A percentile compares a stretch with the other conserved stretches of the same genome.
phyloP scores from a whole-genome alignment of 192 early-diverging fungal genomes.

The Piromyces finnis region DNA sequence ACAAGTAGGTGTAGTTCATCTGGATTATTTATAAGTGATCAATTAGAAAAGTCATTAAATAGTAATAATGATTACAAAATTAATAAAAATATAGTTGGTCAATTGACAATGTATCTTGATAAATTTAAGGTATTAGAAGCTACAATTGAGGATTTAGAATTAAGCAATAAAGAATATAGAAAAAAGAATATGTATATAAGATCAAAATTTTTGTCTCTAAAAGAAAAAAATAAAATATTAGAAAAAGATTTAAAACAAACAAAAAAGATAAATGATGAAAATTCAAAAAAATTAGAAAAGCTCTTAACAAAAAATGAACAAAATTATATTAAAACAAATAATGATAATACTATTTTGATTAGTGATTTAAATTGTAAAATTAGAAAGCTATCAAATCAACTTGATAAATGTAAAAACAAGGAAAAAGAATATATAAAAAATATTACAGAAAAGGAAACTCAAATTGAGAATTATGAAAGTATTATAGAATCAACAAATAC shows the following conservation, averaged over 20 bases:
- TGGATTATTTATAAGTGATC: not conserved
- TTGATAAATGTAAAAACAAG: not conserved
- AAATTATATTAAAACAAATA: not conserved
- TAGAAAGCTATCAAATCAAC: not conserved
- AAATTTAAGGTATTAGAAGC: not conserved
- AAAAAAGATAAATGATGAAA: not conserved
- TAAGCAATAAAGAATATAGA: not conserved
- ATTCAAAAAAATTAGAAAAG: not conserved
- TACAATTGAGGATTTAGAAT: not conserved
- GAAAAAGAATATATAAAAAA: not conserved
- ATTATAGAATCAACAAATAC: not conserved
- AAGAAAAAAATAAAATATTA: not conserved
- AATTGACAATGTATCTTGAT: not conserved
- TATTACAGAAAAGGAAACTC: not conserved
- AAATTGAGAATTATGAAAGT: not conserved
- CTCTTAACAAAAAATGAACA: not conserved
- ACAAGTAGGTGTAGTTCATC: not conserved
- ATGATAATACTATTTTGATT: not conserved
- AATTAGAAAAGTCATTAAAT: not conserved
- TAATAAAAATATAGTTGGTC: not conserved
- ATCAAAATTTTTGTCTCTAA: not conserved
- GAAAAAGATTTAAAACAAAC: not conserved
- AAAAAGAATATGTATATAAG: not conserved
- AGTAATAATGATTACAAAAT: not conserved
- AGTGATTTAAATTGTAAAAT: not conserved